A percentile compares a stretch with the other conserved stretches of the same genome.
Evolutionary conservation across 805 yeast genomes (phyloP).

Genomic region (Grigorovia yakushimaensis): DNA sequence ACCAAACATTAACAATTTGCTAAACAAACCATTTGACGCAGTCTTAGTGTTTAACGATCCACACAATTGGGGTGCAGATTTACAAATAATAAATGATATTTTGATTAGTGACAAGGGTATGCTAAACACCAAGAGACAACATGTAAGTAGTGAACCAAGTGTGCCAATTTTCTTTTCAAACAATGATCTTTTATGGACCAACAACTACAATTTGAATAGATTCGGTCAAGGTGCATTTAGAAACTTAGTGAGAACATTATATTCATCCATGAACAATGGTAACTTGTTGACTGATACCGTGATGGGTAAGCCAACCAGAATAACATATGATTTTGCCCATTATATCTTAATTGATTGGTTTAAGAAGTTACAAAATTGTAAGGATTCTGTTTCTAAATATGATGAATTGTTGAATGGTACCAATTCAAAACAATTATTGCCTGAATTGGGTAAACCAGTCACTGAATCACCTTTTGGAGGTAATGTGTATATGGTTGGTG

Average conservation of each 20-base stretch:
- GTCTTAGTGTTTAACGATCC: conserved; percentile 82
- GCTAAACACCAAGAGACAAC: conserved; percentile 48
- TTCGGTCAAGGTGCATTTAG: conserved; percentile 90
- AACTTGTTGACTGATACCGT: conserved; percentile 41
- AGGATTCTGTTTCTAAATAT: conserved; percentile 1
- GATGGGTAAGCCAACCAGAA: conserved; percentile 72
- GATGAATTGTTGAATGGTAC: background rate
- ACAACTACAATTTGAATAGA: conserved; percentile 64
- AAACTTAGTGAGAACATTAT: conserved; percentile 49
- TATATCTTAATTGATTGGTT: conserved; percentile 51
- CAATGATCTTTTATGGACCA: conserved; percentile 82
- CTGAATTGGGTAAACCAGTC: conserved; percentile 37
- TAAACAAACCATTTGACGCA: conserved; percentile 50
- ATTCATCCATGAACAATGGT: conserved; percentile 42
- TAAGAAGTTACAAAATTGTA: conserved; percentile 25
- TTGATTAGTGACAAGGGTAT: conserved; percentile 53
- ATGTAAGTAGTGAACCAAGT: conserved; percentile 35
- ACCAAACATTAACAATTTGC: conserved; percentile 15
- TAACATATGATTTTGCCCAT: conserved; percentile 79
- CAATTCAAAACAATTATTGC: conserved; percentile 27
- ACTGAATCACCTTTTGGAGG: conserved; percentile 34
- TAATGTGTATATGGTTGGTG: conserved; percentile 90
- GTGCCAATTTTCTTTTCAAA: conserved; percentile 74
- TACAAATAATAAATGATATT: conserved; percentile 67
- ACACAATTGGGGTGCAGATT: conserved; percentile 76